Base-by-base conservation (phyloP, 2,329 filamentous ascomycete genomes). In the Fusarium domesticum region DNA sequence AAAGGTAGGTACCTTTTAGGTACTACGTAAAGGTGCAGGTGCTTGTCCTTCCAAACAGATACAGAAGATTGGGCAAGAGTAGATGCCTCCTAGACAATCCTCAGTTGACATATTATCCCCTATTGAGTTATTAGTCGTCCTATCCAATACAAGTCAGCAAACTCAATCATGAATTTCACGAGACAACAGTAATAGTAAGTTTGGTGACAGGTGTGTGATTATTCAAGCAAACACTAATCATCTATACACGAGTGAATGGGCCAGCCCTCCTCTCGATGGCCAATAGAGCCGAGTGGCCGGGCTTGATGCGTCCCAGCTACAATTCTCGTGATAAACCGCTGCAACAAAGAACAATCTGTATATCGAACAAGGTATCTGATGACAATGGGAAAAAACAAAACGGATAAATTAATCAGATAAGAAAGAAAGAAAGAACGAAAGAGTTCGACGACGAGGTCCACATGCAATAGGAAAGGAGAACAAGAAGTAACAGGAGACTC, bases 311-410 rank as follows among this genome's bases (percentile, higher is more conserved):
- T 32, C 47, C 44, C 50, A 53, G 45, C 39, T 43, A 35, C 41
- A 39, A 47, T 50, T 57, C 42, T 53, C 57, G 47, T 51, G 50
- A 43, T 43, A 46, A 48, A 45, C 57, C 51, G 57, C 57, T 53
- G 40, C 54, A 51, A 57, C 61, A 50, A 58, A 54, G 55, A 51
- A 48, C 58, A 66, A 60, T 68, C 62, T 67, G 65, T 76, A 75
- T 76, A 75, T 78, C 70, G 74, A 78, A 79, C 76, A 79, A 79
- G 75, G 76, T 78, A 78, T 78, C 73, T 74, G 72, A 69, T 63
- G 57, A 53, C 54, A 37, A 42, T 56, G 51, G 51, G 43, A 53
- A 48, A 47, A 41, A 52, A 44, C 38, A 16, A 43, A 38, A 35
- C 53, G 56, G 50, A 57, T 54, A 45, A 50, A 30, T 34, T 51